Conservation (phyloP, 371 early-diverging fungal species). For the Umbelopsis sp. region DNA sequence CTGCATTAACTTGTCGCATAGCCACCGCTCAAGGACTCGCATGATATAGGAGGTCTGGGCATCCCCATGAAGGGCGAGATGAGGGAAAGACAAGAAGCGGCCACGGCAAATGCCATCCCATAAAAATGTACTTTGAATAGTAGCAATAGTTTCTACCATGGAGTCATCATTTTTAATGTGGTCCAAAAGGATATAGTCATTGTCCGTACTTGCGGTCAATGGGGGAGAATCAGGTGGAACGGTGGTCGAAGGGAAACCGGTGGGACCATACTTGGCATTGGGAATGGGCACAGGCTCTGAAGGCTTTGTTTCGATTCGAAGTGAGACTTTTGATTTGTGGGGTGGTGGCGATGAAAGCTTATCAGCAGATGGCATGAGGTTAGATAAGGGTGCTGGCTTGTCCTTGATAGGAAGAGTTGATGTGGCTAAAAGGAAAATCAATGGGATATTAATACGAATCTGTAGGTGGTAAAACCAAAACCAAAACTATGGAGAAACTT, state of each 20-base stretch:
- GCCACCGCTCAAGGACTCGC: conserved; percentile 2
- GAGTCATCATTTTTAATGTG: conserved; percentile 6
- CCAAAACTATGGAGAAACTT: conserved; percentile 3
- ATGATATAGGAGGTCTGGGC: conserved; percentile 1
- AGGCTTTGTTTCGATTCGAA: not conserved
- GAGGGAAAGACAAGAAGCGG: conserved; percentile 5
- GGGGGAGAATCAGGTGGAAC: not conserved
- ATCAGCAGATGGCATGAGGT: conserved; percentile 5
- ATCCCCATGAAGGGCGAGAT: conserved; percentile 4
- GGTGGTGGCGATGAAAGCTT: not conserved
- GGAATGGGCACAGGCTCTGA: conserved; percentile 9
- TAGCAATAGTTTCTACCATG: not conserved
- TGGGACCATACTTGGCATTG: not conserved
- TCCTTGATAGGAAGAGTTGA: conserved; percentile 1
- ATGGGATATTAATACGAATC: too few species aligned
- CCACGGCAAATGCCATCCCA: conserved; percentile 15
- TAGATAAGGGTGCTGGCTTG: not conserved
- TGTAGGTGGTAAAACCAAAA: too few species aligned
- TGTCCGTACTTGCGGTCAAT: not conserved
- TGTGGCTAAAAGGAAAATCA: not conserved
- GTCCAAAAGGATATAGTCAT: conserved; percentile 2
- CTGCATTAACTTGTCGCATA: conserved; percentile 12
- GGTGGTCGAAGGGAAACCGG: not conserved
- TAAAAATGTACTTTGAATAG: conserved; percentile 6
- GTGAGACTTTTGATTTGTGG: not conserved